Base-by-base conservation (phyloP, 73 alveolate species). In the Paramecium primaurelia region DNA sequence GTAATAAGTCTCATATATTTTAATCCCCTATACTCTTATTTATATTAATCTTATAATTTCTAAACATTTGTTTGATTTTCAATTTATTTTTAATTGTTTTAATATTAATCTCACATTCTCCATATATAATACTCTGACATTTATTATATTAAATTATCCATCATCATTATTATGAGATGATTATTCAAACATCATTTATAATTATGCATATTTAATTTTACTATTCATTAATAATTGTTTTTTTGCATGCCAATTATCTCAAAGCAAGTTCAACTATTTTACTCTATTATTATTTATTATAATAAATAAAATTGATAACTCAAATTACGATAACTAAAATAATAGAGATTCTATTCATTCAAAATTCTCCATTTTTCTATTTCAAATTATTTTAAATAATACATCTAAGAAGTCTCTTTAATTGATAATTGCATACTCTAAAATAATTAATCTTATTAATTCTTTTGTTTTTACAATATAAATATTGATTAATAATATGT, bases 351-450 rank as follows among this genome's bases (percentile, higher is more conserved):
- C 28, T 22, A n/a, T 77, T 77, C 90, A 44, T 44, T 40, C 0
- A 77, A 77, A 44, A 44, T 75, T 77, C 51, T 77, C 69, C 42
- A n/a, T n/a, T n/a, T n/a, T n/a, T n/a, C n/a, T n/a, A n/a, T n/a
- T n/a, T n/a, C n/a, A 22, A 77, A 44, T 10, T 77, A 25, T 77
- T 77, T 22, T 8, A 22, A 77, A 77, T 11, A 77, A 20, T 18
- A 44, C 75, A 22, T 77, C 77, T 6, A 77, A 26, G 22, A 44
- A 77, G 25, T 77, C 90, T 42, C 71, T 77, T 77, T 40, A 18
- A 77, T 77, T 0, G 71, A 28, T 10, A 40, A 34, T 22, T 44
- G 42, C 25, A 77, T 49, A 44, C 54, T 77, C 12, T 77, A 18
- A 25, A 77, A 77, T 37, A 77, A 32, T 26, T 77, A 73, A 47